Evolutionary conservation across 2,329 filamentous ascomycete species (phyloP).

Genomic region (Calycina herbarum): DNA sequence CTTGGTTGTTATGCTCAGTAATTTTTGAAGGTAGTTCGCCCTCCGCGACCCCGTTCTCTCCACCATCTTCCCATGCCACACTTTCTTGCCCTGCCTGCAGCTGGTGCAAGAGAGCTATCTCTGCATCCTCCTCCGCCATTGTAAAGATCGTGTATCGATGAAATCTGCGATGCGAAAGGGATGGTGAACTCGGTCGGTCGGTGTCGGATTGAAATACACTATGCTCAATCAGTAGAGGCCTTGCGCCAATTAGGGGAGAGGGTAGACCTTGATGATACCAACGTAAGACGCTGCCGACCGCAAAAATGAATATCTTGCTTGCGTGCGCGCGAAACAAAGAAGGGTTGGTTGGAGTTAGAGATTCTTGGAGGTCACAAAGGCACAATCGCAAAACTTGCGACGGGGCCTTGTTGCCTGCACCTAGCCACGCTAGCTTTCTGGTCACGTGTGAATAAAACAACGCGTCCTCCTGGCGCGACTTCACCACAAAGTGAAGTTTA

Average conservation of each 20-base stretch:
- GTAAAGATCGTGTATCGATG: slow-evolving; percentile 15
- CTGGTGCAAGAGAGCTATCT: slow-evolving; percentile 40
- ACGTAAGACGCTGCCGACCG: background rate
- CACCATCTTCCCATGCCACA: slow-evolving; percentile 34
- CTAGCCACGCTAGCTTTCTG: background rate
- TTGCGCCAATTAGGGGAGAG: background rate
- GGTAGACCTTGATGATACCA: background rate
- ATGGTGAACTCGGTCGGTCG: background rate
- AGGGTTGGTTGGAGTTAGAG: background rate
- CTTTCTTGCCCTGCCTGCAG: slow-evolving; percentile 39
- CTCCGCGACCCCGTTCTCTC: slow-evolving; percentile 32
- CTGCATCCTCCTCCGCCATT: slow-evolving; percentile 40
- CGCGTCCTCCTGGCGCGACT: background rate
- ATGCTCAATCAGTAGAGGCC: background rate
- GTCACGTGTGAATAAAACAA: background rate
- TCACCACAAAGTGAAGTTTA: background rate
- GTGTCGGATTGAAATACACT: background rate
- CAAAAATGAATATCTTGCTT: background rate
- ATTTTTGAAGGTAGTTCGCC: slow-evolving; percentile 37
- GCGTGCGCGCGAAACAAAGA: slow-evolving; percentile 2
- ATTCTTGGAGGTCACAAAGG: background rate
- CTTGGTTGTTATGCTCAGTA: slow-evolving; percentile 39
- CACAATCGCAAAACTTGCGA: background rate
- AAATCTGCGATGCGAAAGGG: slow-evolving; percentile 1
- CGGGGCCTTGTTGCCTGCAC: background rate